Base-by-base conservation (phyloP, 257 asterid species). In the Fraxinus excelsior region DNA sequence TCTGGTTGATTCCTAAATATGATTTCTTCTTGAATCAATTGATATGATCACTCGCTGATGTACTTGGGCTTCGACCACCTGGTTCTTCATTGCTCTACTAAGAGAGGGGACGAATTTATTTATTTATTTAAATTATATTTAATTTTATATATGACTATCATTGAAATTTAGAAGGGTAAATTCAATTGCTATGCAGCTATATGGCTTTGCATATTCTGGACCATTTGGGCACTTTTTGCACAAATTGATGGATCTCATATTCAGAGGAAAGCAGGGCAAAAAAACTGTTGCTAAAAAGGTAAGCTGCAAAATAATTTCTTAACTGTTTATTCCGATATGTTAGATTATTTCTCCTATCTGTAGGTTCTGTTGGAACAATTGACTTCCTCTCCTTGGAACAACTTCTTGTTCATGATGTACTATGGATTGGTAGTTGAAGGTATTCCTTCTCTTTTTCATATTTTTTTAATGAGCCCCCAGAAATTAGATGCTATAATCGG, bases 371-470 rank as follows among this genome's bases (percentile, higher is more conserved):
- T 83, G 84, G 86, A 83, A 65, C 86, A 83, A 65, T 38, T 83
- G 44, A 83, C 84, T 6, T 44, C 82, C 31, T 76, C 86, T 56
- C 86, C 86, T 68, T 83, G 86, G 86, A 83, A 83, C 80, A 83
- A 83, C 82, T 67, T 77, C 38, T 66, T 83, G 51, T 83, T 83
- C 83, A 80, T 83, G 86, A 64, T 83, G 80, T 83, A 83, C 74
- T 83, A 78, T 80, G 86, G 86, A 46, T 83, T 83, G 72, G 77
- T 80, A 29, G 86, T 83, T 73, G 86, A 83, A 80, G 86, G 86
- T 83, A 77, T 29, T 23, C 14, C 14, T 11, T 12, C 68, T 25
- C 34, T n/a, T 19, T 11, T 53, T 53, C 64, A 53, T 53, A 3
- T 49, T 4, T 13, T 49, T 53, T n/a, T 3, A 51, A 12, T 13